Base-by-base conservation (phyloP, 1,139 yeast genomes). In the Magnusiomyces tetraspermus region DNA sequence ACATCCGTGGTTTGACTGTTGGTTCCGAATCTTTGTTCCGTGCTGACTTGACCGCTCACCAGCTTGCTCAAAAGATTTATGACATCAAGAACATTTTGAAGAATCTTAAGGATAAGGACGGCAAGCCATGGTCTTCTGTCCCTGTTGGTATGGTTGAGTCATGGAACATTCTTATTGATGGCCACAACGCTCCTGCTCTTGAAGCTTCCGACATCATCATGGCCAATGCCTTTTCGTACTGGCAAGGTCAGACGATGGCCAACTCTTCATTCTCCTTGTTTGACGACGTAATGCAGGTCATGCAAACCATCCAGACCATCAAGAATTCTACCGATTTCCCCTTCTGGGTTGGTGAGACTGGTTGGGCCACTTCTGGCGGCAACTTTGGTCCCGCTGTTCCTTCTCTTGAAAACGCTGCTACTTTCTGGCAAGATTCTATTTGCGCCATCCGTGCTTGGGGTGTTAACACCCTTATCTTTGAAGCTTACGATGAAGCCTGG, bases 311-410 rank as follows among this genome's bases (percentile, higher is more conserved):
- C 66, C 96, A 89, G 76, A 74, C 88, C 61, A 72, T 80, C 60
- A 90, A 90, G 77, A 96, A 95, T 58, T 73, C 84, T 55, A 83
- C 90, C 57, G 89, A 87, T 70, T 77, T 89, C 63, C 77, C 79
- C 56, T 88, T 90, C 76, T 89, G 92, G 89, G 92, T 90, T 65
- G 97, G 97, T 68, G 97, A 92, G 77, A 92, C 97, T 60, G 98
- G 97, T 63, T 90, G 97, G 96, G 96, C 97, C 67, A 80, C 96
- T 46, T 82, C 76, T 13, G 98, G 98, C 70, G 81, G 88, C 59
- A 72, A 75, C 68, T 89, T 72, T 64, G 69, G 81, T 66, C 55
- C 30, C 23, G 46, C 71, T 28, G 59, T 53, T 10, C 96, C 97
- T 63, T 70, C 82, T 63, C 76, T 80, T 55, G 76, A 69, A 49